Conservation (phyloP, 331 rosid species). For the Quercus lobata region DNA sequence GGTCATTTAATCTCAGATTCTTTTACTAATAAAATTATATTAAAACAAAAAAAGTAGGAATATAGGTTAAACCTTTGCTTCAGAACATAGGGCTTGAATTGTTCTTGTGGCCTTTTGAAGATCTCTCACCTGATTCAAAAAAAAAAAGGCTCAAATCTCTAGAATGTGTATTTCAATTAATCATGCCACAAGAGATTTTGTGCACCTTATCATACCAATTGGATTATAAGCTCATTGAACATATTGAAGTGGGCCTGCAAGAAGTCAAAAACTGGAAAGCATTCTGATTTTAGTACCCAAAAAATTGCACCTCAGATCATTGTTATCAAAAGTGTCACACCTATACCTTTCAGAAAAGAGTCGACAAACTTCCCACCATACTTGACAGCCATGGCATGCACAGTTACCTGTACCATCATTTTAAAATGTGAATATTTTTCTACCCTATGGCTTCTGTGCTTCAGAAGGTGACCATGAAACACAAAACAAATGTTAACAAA, state of each 20-base stretch:
- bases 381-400: constrained; percentile 41
- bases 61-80: constrained; percentile 31
- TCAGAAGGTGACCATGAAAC: background rate
- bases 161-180: background rate
- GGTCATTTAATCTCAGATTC: background rate
- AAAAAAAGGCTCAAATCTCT: background rate
- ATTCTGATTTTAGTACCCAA: background rate
- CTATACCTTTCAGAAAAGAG: constrained; percentile 38
- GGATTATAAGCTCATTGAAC: constrained; percentile 24
- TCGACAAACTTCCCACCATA: constrained; percentile 41
- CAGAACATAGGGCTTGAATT: constrained; percentile 42
- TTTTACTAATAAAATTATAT: background rate
- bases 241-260: constrained; percentile 31
- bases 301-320: background rate
- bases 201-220: constrained; percentile 25
- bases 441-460: background rate
- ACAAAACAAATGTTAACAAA: background rate
- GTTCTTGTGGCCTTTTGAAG: constrained; percentile 46
- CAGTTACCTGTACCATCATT: constrained; percentile 24
- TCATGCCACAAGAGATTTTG: background rate
- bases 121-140: constrained; percentile 25
- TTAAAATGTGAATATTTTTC: background rate
- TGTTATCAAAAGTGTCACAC: background rate
- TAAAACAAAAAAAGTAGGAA: background rate
- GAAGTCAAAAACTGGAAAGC: constrained; percentile 38